Percentiles rank a stretch among this genome's conserved stretches.
These are phyloP conservation scores for Mortierella polycephala DNA, from an alignment of 371 early-diverging fungal genomes.

Conservation along the genomic window DNA sequence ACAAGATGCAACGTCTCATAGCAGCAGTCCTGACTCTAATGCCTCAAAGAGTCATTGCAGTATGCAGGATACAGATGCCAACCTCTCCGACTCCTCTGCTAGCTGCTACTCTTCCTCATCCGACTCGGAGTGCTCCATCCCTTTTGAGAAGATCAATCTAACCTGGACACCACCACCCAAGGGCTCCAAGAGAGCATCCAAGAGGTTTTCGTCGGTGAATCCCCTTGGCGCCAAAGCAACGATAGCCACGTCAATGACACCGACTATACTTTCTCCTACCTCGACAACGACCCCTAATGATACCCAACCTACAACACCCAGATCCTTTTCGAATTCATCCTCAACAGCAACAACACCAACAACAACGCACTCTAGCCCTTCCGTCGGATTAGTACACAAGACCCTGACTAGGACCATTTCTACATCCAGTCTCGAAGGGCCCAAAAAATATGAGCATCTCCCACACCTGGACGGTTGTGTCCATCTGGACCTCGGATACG, in stretches of 20 bases:
- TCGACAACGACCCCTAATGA: slow-evolving; percentile 4
- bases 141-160: slow-evolving; percentile 46
- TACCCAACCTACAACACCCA: slow-evolving; percentile 6
- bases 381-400: slow-evolving; percentile 24
- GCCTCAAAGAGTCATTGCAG: slow-evolving; percentile 15
- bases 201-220: slow-evolving; percentile 30
- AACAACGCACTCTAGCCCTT: slow-evolving; percentile 10
- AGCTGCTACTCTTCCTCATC: slow-evolving; percentile 46
- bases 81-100: slow-evolving; percentile 33
- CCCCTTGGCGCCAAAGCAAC: slow-evolving; percentile 5
- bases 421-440: slow-evolving; percentile 31
- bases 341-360: slow-evolving; percentile 2
- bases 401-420: slow-evolving; percentile 26
- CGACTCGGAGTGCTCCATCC: slow-evolving; percentile 44
- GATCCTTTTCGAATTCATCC: not conserved
- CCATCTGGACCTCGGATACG: slow-evolving; percentile 42
- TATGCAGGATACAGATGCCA: slow-evolving; percentile 49
- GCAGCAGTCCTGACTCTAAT: slow-evolving; percentile 9
- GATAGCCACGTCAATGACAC: not conserved
- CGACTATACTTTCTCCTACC: slow-evolving; percentile 2
- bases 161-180: slow-evolving; percentile 50
- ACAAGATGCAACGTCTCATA: not conserved
- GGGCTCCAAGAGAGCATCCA: slow-evolving; percentile 35
- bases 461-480: slow-evolving; percentile 44
- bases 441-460: slow-evolving; percentile 48